These are phyloP conservation scores for Entomortierella beljakovae DNA, from an alignment of 192 early-diverging fungal species.

Conservation along the genomic window DNA sequence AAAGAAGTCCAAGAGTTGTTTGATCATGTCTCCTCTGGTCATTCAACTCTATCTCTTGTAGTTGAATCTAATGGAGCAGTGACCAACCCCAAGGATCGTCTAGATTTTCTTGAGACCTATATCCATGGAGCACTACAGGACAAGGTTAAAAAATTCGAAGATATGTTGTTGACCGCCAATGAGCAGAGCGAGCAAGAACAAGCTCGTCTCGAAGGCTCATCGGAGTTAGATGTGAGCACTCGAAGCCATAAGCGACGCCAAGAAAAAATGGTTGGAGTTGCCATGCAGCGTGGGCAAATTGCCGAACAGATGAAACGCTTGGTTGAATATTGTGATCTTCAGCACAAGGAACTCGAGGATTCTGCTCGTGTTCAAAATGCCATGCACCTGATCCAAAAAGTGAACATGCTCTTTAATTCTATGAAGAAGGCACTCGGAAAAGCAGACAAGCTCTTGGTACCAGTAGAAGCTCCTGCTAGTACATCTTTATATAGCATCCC, in stretches of 20 bases:
- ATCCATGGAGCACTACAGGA: slow-evolving; percentile 31
- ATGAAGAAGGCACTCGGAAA: slow-evolving; percentile 17
- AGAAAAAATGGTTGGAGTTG: slow-evolving; percentile 47
- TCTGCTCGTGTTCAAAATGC: slow-evolving; percentile 27
- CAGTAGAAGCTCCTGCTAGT: not conserved
- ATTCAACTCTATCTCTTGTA: slow-evolving; percentile 24
- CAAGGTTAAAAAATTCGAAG: slow-evolving; percentile 33
- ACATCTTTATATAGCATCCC: slow-evolving; percentile 29
- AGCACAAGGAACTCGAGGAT: slow-evolving; percentile 41
- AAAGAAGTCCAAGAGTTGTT: slow-evolving; percentile 45
- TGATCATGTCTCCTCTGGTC: slow-evolving; percentile 25
- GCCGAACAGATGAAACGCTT: slow-evolving; percentile 41
- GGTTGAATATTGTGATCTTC: slow-evolving; percentile 34
- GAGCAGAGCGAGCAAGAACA: slow-evolving; percentile 31
- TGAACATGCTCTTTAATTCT: slow-evolving; percentile 22
- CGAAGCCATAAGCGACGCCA: slow-evolving; percentile 27
- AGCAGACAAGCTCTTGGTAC: slow-evolving; percentile 22
- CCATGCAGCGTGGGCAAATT: slow-evolving; percentile 47
- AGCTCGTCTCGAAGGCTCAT: not conserved
- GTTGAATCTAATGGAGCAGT: slow-evolving; percentile 39
- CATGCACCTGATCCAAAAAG: slow-evolving; percentile 37
- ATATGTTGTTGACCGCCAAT: slow-evolving; percentile 22
- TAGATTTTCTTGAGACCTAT: slow-evolving; percentile 29
- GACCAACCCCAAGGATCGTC: slow-evolving; percentile 37
- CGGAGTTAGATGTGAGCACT: slow-evolving; percentile 1